Conservation (phyloP, 345 rosid species). For the Nephelium lappaceum region DNA sequence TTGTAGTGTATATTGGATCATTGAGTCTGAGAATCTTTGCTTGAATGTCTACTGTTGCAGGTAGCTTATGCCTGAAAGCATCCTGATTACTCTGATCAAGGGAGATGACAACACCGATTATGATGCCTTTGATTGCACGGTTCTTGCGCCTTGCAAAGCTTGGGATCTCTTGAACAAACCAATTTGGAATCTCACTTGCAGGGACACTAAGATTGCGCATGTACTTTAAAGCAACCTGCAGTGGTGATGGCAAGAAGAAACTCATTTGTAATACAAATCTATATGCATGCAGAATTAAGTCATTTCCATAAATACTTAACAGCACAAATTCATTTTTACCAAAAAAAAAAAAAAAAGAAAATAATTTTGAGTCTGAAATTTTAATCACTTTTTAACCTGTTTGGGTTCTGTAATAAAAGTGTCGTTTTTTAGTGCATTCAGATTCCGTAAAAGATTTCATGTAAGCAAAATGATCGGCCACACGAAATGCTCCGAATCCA, state of each 20-base stretch:
- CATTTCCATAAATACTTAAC: background rate
- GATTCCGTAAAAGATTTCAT: too few relatives aligned
- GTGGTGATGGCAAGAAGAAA: background rate
- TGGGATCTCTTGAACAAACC: conserved; percentile 18
- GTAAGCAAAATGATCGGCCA: too few relatives aligned
- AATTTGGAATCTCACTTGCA: conserved; percentile 7
- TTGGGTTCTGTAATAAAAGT: too few relatives aligned
- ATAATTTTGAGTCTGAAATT: too few relatives aligned
- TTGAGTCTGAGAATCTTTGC: background rate
- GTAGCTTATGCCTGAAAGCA: conserved; percentile 5
- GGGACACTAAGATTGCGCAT: conserved; percentile 15
- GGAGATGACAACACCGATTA: conserved; percentile 20
- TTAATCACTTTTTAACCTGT: too few relatives aligned
- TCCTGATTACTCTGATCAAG: conserved; percentile 12
- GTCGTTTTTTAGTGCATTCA: too few relatives aligned
- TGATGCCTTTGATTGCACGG: conserved; percentile 14
- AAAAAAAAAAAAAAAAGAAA: too few relatives aligned
- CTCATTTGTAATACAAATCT: background rate
- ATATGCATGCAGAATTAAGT: background rate
- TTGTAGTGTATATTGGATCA: background rate
- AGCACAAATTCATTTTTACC: too few relatives aligned
- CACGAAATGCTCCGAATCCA: too few relatives aligned
- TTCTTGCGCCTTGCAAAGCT: conserved; percentile 5
- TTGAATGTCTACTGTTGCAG: conserved; percentile 12
- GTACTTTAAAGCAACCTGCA: conserved; percentile 17